Evolutionary conservation across 768 basidiomycete genomes (phyloP).

Genomic region (Amanita rimosa): DNA sequence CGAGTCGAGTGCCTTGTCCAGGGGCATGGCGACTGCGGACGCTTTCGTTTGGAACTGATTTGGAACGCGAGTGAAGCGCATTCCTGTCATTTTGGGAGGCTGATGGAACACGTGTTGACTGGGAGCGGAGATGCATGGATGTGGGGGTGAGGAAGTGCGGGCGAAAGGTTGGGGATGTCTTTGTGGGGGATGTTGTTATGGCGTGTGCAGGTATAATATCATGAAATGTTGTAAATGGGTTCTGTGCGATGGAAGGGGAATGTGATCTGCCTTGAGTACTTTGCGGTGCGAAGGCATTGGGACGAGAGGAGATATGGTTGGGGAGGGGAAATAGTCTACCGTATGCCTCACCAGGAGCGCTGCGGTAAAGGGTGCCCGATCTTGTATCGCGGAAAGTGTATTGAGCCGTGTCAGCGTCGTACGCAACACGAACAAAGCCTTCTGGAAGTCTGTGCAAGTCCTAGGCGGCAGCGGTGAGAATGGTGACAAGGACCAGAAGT

Average conservation of each 20-base stretch:
- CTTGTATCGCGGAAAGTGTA: constrained; percentile 38
- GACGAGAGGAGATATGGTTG: constrained; percentile 8
- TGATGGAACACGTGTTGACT: constrained; percentile 3
- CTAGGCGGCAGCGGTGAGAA: constrained; percentile 12
- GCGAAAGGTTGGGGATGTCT: constrained; percentile 13
- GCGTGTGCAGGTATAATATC: constrained; percentile 34
- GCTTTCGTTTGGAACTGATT: background rate
- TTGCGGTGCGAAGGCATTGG: constrained; percentile 15
- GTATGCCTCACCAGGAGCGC: constrained; percentile 32
- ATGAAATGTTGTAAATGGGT: constrained; percentile 26
- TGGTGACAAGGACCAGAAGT: background rate
- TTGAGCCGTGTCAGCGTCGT: constrained; percentile 40
- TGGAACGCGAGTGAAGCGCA: constrained; percentile 1
- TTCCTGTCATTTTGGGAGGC: background rate
- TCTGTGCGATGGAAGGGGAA: constrained; percentile 7
- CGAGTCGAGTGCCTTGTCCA: background rate
- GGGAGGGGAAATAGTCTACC: constrained; percentile 29
- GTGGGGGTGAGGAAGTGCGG: constrained; percentile 1
- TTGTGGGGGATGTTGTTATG: constrained; percentile 26
- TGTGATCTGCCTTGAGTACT: background rate
- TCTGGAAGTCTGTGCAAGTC: constrained; percentile 29
- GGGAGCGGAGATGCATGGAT: constrained; percentile 7
- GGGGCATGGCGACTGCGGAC: background rate
- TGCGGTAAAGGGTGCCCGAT: constrained; percentile 29
- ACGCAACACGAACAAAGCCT: constrained; percentile 38